These are phyloP conservation scores for Persicaria tinctoria DNA, from an alignment of 148 eudicot species.

Conservation along the genomic window DNA sequence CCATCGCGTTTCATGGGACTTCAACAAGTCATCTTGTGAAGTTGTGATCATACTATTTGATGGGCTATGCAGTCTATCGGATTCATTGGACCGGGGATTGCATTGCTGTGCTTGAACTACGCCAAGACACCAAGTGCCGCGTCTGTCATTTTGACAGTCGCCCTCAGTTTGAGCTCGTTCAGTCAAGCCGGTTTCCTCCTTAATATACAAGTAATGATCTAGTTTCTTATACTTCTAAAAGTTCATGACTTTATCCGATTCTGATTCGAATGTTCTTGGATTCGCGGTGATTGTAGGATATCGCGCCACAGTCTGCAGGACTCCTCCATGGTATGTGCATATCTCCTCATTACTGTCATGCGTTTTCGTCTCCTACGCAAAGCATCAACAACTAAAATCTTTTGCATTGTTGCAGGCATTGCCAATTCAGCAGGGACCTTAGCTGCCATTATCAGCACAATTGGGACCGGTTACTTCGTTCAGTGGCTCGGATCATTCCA, in stretches of 20 bases:
- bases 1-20: background rate
- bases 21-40: background rate
- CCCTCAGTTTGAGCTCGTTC: constrained; percentile 81
- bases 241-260: background rate
- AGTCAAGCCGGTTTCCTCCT: constrained; percentile 97
- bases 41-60: background rate
- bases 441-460: constrained; percentile 87
- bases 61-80: constrained; percentile 63
- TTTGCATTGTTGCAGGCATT: constrained; percentile 42
- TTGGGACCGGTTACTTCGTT: constrained; percentile 83
- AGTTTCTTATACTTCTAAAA: background rate
- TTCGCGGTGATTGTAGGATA: constrained; percentile 46
- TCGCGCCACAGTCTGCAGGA: constrained; percentile 93
- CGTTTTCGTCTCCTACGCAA: background rate
- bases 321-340: constrained; percentile 61
- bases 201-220: constrained; percentile 66
- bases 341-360: background rate
- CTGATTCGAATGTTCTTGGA: background rate
- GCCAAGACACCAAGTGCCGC: constrained; percentile 65
- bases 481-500: constrained; percentile 95
- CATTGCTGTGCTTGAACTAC: constrained; percentile 76
- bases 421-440: constrained; percentile 84
- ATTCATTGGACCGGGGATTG: constrained; percentile 81
- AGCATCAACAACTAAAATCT: background rate
- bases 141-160: constrained; percentile 54